Evolutionary conservation across 2,329 filamentous ascomycete genomes (phyloP), one percentile per base, ranked within the genome.

Genomic region (Clonostachys chloroleuca): DNA sequence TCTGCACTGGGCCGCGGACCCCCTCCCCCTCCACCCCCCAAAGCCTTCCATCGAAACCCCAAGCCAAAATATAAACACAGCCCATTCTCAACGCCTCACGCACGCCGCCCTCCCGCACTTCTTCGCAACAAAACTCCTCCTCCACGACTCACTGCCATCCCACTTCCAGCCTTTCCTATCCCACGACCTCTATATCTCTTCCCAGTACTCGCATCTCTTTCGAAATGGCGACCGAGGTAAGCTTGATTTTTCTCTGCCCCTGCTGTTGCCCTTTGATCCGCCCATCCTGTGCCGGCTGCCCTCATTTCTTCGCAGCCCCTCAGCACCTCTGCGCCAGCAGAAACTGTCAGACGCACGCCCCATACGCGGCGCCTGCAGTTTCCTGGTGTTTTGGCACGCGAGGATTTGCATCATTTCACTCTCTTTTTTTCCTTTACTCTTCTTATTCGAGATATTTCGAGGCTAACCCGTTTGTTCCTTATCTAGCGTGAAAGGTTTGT

Each of bases 401-500:
- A 30, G 24, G 9, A 30, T 30, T 10, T 30, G 9, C 24, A 30
- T 30, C 24, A 30, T 30, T 10, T 30, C 24, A 30, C 24, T 30
- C 24, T 30, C 10, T 30, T 30, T 20, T 9, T 10, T 10, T 30
- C 24, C 10, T 30, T 10, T 4, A 3, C 24, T 30, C 24, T 30
- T 30, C 9, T 30, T 30, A 30, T 30, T 30, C 24, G 24, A 30
- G 24, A 30, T 30, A 30, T 30, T 30, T 30, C 24, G 24, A 30
- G 24, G 24, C 24, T 30, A 30, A 30, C 24, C 24, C 24, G 24
- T 39, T 39, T 39, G 36, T n/a, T n/a, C 17, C 14, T 47, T 59
- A 53, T 57, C 58, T 68, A 86, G 83, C 83, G 83, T 77, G 83
- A 86, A 73, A 86, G 79, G 83, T 86, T 83, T 66, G 71, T 72